A percentile compares a stretch with the other conserved stretches of the same genome.
These are phyloP conservation scores for Sinapis alba DNA, from an alignment of 441 rosid species.

Conservation along the genomic window DNA sequence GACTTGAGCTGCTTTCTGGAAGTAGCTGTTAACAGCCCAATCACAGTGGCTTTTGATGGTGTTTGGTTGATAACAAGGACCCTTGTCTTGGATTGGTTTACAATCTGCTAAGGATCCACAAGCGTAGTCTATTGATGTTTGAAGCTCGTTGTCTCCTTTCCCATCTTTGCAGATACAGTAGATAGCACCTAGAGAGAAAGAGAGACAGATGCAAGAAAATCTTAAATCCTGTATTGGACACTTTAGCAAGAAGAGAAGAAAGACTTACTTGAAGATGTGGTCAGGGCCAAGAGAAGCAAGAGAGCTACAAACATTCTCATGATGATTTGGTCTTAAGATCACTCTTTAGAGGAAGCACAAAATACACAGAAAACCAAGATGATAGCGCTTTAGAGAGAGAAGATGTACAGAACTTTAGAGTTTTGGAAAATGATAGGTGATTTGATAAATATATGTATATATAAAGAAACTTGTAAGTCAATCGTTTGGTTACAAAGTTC, in stretches of 20 bases:
- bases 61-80: constrained; percentile 83
- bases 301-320: constrained; percentile 54
- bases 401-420: not conserved
- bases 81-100: constrained; percentile 59
- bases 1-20: constrained; percentile 68
- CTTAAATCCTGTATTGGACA: not conserved
- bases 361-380: constrained; percentile 27
- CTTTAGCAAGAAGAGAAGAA: not conserved
- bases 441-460: not conserved
- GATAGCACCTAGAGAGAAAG: constrained; percentile 56
- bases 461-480: constrained; percentile 6
- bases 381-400: constrained; percentile 12
- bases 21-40: constrained; percentile 94
- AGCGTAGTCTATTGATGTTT: constrained; percentile 88
- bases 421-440: constrained; percentile 26
- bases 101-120: constrained; percentile 98
- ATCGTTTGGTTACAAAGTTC: constrained; percentile 21
- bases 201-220: not conserved
- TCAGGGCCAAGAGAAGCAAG: constrained; percentile 58
- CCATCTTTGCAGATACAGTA: constrained; percentile 92
- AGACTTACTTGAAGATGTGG: constrained; percentile 67
- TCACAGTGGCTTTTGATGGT: constrained; percentile 85
- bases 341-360: constrained; percentile 15
- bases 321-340: constrained; percentile 32
- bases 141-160: constrained; percentile 51